Evolutionary conservation across 768 basidiomycete species (phyloP).

Genomic region (Leccinum ochraceum): DNA sequence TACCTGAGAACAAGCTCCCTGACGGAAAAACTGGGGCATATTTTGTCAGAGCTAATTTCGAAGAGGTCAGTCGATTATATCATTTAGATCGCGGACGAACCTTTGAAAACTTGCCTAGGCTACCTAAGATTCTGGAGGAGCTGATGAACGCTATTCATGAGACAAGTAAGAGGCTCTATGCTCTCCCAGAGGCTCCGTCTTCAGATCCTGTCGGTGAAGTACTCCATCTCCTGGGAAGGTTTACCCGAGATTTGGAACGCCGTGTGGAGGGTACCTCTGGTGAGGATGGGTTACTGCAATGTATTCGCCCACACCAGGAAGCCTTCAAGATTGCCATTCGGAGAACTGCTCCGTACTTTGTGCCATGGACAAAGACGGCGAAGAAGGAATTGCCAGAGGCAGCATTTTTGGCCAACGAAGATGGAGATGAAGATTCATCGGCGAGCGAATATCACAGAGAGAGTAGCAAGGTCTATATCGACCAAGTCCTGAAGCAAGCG

Average conservation of each 20-base stretch:
- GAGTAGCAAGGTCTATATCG: slow-evolving; percentile 41
- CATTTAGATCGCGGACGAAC: background rate
- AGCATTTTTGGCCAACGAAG: slow-evolving; percentile 45
- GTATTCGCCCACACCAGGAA: slow-evolving; percentile 50
- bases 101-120: slow-evolving; percentile 36
- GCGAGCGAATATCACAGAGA: background rate
- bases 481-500: slow-evolving; percentile 52
- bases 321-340: slow-evolving; percentile 50
- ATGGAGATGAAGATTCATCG: slow-evolving; percentile 20
- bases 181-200: slow-evolving; percentile 54
- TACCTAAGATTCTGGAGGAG: slow-evolving; percentile 64
- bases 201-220: slow-evolving; percentile 60
- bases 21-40: slow-evolving; percentile 56
- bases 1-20: slow-evolving; percentile 59
- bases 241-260: slow-evolving; percentile 44
- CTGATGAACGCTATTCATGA: slow-evolving; percentile 45
- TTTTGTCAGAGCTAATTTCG: slow-evolving; percentile 63
- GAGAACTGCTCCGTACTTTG: slow-evolving; percentile 57
- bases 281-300: slow-evolving; percentile 54
- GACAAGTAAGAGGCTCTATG: slow-evolving; percentile 35
- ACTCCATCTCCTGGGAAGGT: slow-evolving; percentile 45
- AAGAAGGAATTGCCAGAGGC: slow-evolving; percentile 8
- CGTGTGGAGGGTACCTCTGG: slow-evolving; percentile 57
- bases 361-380: slow-evolving; percentile 43
- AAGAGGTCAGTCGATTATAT: slow-evolving; percentile 46